Base-by-base conservation (phyloP, 768 basidiomycete genomes). In the Russula sp. region DNA sequence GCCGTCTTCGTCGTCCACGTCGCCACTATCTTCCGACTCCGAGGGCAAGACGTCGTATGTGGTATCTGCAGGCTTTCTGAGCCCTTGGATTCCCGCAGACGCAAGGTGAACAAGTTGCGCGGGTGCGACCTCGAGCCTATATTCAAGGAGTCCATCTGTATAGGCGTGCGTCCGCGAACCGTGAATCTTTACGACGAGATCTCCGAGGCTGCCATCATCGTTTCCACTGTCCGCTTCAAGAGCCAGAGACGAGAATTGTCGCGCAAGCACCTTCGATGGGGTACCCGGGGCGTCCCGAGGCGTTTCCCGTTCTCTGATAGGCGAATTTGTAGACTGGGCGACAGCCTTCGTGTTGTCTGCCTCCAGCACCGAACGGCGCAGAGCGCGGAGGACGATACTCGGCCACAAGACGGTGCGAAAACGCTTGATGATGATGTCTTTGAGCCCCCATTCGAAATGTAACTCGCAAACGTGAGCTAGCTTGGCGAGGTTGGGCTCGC, bases 381-480 rank as follows among this genome's bases (percentile, higher is more conserved):
- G 75, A 28, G 87, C 84, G 42, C 90, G 81, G 57, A 90, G 77
- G 9, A 90, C 80, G 13, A 85, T 83, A 0, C 86, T 84, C 18
- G 84, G 85, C 89, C 93, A 97, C 20, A 94, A 80, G 4, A 92
- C 82, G 0, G 85, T 90, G 71, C 90, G 80, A 71, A 95, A 94
- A 13, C 92, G 86, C 67, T 91, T 91, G 68, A 90, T 81, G 61
- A 96, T 91, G 2, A 85, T 79, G 54, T 92, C 88, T 69, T 81
- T 86, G 56, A 91, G 86, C 0, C 94, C 94, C 94, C 94, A 97
- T 72, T 95, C 94, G 66, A 96, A 96, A 72, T 87, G 89, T 53
- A 86, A 80, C 74, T 97, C 94, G 76, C 93, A 95, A 3, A 87
- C 79, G 11, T 77, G 82, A 0, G 94, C 93, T 18, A 95, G 81